These are phyloP conservation scores for Alternaria arborescens DNA, from an alignment of 2,329 filamentous ascomycete genomes.

Conservation along the genomic window DNA sequence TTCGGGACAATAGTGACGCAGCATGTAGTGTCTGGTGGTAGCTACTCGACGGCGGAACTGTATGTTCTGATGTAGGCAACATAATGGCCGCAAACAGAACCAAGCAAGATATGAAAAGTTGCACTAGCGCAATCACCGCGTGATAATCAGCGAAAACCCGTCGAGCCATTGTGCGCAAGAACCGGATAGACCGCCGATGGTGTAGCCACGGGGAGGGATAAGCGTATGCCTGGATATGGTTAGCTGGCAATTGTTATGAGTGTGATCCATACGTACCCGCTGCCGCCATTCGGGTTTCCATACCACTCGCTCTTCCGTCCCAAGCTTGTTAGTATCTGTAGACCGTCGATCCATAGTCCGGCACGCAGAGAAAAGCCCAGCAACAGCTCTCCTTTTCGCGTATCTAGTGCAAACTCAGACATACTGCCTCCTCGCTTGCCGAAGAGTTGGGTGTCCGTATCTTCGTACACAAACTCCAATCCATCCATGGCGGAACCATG, in stretches of 20 bases:
- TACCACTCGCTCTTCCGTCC: constrained; percentile 87
- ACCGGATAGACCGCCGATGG: constrained; percentile 85
- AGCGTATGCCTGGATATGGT: constrained; percentile 74
- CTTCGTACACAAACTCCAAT: constrained; percentile 92
- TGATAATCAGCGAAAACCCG: constrained; percentile 83
- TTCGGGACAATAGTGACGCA: not conserved
- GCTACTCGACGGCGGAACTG: not conserved
- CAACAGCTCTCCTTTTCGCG: constrained; percentile 83
- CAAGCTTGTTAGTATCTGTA: constrained; percentile 88
- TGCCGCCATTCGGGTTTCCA: constrained; percentile 81
- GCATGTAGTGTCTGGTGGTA: not conserved
- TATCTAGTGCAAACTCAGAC: constrained; percentile 82
- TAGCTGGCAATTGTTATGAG: constrained; percentile 26
- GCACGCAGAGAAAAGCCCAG: constrained; percentile 85
- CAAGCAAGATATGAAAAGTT: not conserved
- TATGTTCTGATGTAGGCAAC: not conserved
- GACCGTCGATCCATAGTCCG: constrained; percentile 83
- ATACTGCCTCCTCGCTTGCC: constrained; percentile 78
- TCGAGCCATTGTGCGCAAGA: constrained; percentile 84
- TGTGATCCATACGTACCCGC: constrained; percentile 70
- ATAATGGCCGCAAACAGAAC: not conserved
- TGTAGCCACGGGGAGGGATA: constrained; percentile 88
- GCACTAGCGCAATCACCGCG: constrained; percentile 60
- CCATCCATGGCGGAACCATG: constrained; percentile 82
- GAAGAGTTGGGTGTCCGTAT: constrained; percentile 83